Percentiles rank a stretch among this genome's conserved stretches.
These are phyloP conservation scores for Hypoxylon sp. DNA, from an alignment of 2,329 filamentous ascomycete species.

Conservation along the genomic window DNA sequence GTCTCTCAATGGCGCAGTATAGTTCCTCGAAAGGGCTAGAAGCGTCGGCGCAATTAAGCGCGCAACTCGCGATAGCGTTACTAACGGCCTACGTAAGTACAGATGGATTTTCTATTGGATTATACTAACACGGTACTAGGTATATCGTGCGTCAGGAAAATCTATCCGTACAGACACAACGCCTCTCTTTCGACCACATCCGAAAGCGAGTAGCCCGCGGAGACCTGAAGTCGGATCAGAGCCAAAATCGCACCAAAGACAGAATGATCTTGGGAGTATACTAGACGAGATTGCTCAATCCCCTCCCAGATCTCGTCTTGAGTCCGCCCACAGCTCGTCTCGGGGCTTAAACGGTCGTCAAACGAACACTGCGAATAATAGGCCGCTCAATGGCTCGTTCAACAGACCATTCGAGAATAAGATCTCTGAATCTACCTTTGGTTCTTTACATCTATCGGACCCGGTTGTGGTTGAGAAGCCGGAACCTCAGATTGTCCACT, in stretches of 20 bases:
- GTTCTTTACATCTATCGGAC: constrained; percentile 43
- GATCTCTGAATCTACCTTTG: constrained; percentile 34
- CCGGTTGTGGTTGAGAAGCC: constrained; percentile 24
- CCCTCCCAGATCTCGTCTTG: constrained; percentile 7
- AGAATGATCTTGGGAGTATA: constrained; percentile 46
- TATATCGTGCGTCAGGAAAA: constrained; percentile 60
- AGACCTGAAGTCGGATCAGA: constrained; percentile 46
- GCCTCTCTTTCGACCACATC: constrained; percentile 62
- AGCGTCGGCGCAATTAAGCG: constrained; percentile 60
- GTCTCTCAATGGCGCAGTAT: constrained; percentile 59
- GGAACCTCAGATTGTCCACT: constrained; percentile 49
- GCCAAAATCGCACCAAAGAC: constrained; percentile 55
- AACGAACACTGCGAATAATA: background rate
- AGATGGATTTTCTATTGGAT: background rate
- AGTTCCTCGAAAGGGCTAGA: constrained; percentile 56
- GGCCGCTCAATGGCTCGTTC: constrained; percentile 7
- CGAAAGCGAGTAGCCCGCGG: constrained; percentile 45
- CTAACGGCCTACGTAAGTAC: constrained; percentile 67
- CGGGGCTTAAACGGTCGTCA: constrained; percentile 1
- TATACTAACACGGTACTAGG: constrained; percentile 54
- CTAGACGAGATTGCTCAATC: constrained; percentile 50
- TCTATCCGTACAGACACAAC: constrained; percentile 69
- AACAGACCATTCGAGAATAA: constrained; percentile 26
- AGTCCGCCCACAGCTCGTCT: constrained; percentile 11
- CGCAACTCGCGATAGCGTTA: constrained; percentile 67